Evolutionary conservation across 2,329 filamentous ascomycete genomes (phyloP), one percentile per base, ranked within the genome.

Genomic region (Talaromyces atroroseus): DNA sequence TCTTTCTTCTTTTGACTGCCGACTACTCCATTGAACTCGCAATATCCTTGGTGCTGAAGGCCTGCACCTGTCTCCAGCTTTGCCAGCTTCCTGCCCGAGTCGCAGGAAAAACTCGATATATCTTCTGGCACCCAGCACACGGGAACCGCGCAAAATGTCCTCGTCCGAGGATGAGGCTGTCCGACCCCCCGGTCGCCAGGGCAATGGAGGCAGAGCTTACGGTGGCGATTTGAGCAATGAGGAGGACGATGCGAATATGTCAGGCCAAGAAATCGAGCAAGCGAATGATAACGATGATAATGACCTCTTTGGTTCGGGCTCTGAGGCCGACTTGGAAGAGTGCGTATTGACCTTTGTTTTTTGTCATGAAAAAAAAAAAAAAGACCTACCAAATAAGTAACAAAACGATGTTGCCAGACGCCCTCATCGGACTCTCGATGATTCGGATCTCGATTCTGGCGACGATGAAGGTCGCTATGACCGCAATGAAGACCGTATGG

Each of bases 371-470:
- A 16, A 16, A 10, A 11, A 42, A n/a, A 5, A 40, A n/a, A 40
- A 7, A 11, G 3, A 40, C 12, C n/a, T 7, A 42, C n/a, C 5
- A 18, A 42, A n/a, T 42, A 3, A 42, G 5, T 56, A 46, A 54
- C 63, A 67, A 57, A 66, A 47, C 20, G 5, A 36, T 38, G 26
- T 26, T 20, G 16, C 49, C n/a, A 74, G 72, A 51, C 65, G 57
- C 56, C 62, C 63, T 29, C 63, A 71, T 57, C 78, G 80, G 58
- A 76, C 74, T 60, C 73, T 86, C 12, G 81, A 85, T 57, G 83
- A 86, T 64, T 78, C 80, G 59, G 81, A 85, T 53, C 76, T 86
- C 40, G 83, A 86, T 65, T 86, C 83, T 11, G 83, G 81, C 45
- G 83, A 86, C 63, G 83, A 86, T 62, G 76, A 81, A 60, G 80